Evolutionary conservation across 108 stramenopile genomes (phyloP), one percentile per base, ranked within the genome.

Genomic region (Epithemia pelagica): DNA sequence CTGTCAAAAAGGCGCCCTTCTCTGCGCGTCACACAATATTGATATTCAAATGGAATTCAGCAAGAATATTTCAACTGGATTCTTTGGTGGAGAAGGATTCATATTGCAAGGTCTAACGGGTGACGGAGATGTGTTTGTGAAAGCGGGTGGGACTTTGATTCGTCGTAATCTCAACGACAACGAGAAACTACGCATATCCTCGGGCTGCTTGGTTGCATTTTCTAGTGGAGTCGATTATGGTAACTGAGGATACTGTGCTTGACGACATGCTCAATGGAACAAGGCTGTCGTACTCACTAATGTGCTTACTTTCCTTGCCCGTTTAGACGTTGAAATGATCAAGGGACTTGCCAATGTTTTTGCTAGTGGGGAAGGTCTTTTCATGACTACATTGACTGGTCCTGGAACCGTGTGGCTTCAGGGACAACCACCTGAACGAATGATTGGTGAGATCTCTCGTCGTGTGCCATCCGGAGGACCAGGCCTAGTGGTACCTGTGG

Each of bases 11-110:
- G 91, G 91, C 0, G 93, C 96, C 18, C 85, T 89, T 22, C 69
- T 96, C 32, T 89, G 90, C 23, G 88, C 85, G 15, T 85, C 88
- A 20, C 87, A 90, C 46, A 80, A 82, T 0, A 71, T 95, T 46
- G 76, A 84, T 37, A 88, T 96, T 67, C 68, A 86, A 32, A 94
- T 94, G 90, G 93, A 92, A 69, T 94, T 85, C 66, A 84, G 89
- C 18, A 89, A 88, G 52, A 83, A 32, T 7, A 80, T 94, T 64
- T 70, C 84, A 8, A 73, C 81, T 32, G 95, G 95, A 55, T 93
- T 96, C 71, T 96, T 96, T 76, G 95, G 95, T 18, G 95, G 95
- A 0, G 95, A 96, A 66, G 95, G 95, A 22, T 96, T 96, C 67
- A 73, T 96, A 0, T 71, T 96, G 70, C 95, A 96, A 77, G 78